A percentile compares a stretch with the other conserved stretches of the same genome.
Evolutionary conservation across 345 rosid species (phyloP).

Genomic region (Ceriops decandra): DNA sequence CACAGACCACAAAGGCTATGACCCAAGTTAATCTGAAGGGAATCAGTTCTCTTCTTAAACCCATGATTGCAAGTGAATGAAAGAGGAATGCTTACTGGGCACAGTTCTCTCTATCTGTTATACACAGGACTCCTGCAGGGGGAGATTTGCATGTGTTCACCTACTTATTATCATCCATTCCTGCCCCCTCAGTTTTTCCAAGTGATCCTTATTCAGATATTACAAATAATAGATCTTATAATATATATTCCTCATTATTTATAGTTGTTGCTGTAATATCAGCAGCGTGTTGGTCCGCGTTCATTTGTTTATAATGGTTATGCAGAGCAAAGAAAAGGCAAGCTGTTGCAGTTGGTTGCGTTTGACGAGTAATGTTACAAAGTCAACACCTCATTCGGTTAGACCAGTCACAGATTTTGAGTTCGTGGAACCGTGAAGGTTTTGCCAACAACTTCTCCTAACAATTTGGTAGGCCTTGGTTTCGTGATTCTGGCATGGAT

Average conservation of each 20-base stretch:
- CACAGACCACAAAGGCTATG: conserved; percentile 13
- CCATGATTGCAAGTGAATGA: conserved; percentile 9
- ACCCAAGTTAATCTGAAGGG: conserved; percentile 15
- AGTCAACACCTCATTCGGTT: neutral
- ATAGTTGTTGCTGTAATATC: neutral
- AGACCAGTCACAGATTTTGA: neutral
- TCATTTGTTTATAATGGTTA: no score
- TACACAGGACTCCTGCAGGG: conserved; percentile 3
- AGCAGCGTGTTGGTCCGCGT: no score
- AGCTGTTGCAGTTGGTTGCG: neutral
- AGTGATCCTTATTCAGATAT: neutral
- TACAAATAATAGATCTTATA: neutral
- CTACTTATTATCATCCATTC: conserved; percentile 11
- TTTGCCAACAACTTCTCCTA: neutral
- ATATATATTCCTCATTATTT: neutral
- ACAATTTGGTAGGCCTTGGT: neutral
- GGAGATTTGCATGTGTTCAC: conserved; percentile 10
- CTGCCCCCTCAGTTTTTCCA: conserved; percentile 7
- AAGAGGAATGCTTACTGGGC: neutral
- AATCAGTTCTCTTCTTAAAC: conserved; percentile 1
- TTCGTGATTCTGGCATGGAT: conserved; percentile 3
- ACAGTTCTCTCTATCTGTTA: neutral
- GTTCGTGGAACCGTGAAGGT: conserved; percentile 3
- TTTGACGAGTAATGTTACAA: neutral
- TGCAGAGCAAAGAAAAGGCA: no score